Conservation (phyloP, 805 yeast genomes). For the Isabelozyma rhagii region DNA sequence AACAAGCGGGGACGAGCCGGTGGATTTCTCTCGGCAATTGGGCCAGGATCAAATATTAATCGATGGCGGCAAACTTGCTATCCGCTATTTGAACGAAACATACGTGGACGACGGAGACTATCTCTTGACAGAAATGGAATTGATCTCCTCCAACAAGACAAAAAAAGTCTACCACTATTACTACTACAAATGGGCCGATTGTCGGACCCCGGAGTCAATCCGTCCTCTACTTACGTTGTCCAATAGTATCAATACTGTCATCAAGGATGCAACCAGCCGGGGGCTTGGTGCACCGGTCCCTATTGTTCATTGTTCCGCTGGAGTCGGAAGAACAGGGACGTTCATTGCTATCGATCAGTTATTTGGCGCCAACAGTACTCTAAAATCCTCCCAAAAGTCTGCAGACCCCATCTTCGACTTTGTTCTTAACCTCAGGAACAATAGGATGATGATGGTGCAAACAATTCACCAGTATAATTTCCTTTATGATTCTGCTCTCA, state of each 20-base stretch:
- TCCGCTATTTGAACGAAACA: slow-evolving; percentile 14
- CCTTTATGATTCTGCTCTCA: slow-evolving; percentile 24
- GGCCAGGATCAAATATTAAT: slow-evolving; percentile 17
- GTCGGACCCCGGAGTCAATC: slow-evolving; percentile 33
- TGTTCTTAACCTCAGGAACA: slow-evolving; percentile 24
- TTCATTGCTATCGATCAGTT: slow-evolving; percentile 36
- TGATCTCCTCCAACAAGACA: slow-evolving; percentile 11
- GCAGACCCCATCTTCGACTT: slow-evolving; percentile 26
- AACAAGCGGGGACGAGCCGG: slow-evolving; percentile 3
- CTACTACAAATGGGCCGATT: slow-evolving; percentile 45
- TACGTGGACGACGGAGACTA: slow-evolving; percentile 16
- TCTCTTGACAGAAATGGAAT: slow-evolving; percentile 21
- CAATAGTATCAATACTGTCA: slow-evolving; percentile 12
- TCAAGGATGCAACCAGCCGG: not conserved
- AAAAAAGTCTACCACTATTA: slow-evolving; percentile 38
- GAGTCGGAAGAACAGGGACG: slow-evolving; percentile 46
- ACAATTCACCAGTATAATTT: slow-evolving; percentile 34
- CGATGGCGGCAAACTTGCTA: slow-evolving; percentile 11
- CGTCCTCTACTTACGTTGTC: slow-evolving; percentile 26
- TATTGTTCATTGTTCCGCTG: slow-evolving; percentile 45
- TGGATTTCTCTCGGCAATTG: slow-evolving; percentile 16
- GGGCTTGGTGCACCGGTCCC: slow-evolving; percentile 14
- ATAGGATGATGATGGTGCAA: slow-evolving; percentile 45
- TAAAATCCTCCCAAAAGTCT: not conserved
- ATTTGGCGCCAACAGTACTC: slow-evolving; percentile 8